A percentile compares a stretch with the other conserved stretches of the same genome.
These are phyloP conservation scores for Tetrapisispora iriomotensis DNA, from an alignment of 805 yeast genomes.

Conservation along the genomic window DNA sequence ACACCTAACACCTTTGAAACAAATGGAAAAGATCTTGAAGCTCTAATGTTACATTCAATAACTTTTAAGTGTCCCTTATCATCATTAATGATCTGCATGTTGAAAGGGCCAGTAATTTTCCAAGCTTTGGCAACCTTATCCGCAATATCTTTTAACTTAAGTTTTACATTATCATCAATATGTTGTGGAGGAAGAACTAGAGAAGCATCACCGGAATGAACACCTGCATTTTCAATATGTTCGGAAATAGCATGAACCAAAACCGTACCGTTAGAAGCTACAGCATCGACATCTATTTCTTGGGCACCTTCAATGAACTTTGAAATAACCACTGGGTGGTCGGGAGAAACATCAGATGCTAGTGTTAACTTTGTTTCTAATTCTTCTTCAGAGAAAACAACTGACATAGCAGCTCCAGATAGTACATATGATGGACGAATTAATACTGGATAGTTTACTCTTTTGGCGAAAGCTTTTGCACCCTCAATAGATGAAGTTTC, in stretches of 20 bases:
- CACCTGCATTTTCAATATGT: conserved; percentile 97
- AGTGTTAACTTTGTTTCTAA: conserved; percentile 71
- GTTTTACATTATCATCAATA: conserved; percentile 54
- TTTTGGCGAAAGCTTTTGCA: conserved; percentile 75
- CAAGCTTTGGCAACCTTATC: conserved; percentile 90
- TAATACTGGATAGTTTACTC: conserved; percentile 88
- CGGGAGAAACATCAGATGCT: conserved; percentile 89
- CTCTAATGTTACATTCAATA: conserved; percentile 97
- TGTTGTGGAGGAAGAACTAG: conserved; percentile 86
- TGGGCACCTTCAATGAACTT: conserved; percentile 93
- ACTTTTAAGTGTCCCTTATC: conserved; percentile 73
- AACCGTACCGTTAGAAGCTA: conserved; percentile 80
- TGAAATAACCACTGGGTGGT: conserved; percentile 95
- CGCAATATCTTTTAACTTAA: conserved; percentile 75
- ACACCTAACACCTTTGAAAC: conserved; percentile 93
- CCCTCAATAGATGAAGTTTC: conserved; percentile 80
- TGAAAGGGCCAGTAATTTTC: conserved; percentile 96
- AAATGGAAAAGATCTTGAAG: conserved; percentile 98
- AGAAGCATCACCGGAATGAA: conserved; percentile 98
- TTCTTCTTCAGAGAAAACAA: conserved; percentile 69
- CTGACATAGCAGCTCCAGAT: conserved; percentile 98
- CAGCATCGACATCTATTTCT: conserved; percentile 96
- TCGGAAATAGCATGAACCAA: conserved; percentile 93
- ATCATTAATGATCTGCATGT: conserved; percentile 91
- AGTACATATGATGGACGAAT: conserved; percentile 96